These are phyloP conservation scores for Gamsiella multidivaricata DNA, from an alignment of 192 early-diverging fungal genomes.

Conservation along the genomic window DNA sequence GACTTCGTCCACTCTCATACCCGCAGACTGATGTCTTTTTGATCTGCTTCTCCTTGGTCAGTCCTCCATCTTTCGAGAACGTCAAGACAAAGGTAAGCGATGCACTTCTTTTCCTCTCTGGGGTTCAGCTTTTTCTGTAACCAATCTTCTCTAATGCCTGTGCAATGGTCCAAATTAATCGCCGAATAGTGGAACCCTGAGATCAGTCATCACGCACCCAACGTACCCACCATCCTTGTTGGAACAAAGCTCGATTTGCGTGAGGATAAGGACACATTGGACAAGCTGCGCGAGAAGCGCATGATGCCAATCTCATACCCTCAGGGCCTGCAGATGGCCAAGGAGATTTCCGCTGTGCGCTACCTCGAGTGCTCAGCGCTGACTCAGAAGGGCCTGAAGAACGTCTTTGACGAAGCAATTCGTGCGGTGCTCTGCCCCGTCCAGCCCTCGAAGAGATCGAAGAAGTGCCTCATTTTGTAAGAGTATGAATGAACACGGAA, in stretches of 20 bases:
- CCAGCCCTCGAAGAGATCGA: constrained; percentile 69
- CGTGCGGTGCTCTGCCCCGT: constrained; percentile 89
- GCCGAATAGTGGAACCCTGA: constrained; percentile 97
- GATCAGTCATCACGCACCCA: constrained; percentile 94
- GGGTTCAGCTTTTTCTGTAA: no score
- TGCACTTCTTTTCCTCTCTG: no score
- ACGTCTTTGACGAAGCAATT: constrained; percentile 98
- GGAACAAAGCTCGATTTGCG: constrained; percentile 98
- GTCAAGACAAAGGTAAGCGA: constrained; percentile 93
- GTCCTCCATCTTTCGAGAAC: constrained; percentile 97
- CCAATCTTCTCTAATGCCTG: no score
- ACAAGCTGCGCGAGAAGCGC: constrained; percentile 86
- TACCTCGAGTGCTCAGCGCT: constrained; percentile 98
- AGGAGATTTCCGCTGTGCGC: constrained; percentile 89
- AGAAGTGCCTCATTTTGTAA: constrained; percentile 85
- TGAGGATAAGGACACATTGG: constrained; percentile 90
- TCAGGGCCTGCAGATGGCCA: constrained; percentile 89
- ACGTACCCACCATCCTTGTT: constrained; percentile 91
- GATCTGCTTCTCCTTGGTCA: constrained; percentile 97
- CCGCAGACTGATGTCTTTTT: constrained; percentile 99
- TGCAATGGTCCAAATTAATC: no score
- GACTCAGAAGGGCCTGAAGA: constrained; percentile 97
- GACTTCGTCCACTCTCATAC: constrained; percentile 96
- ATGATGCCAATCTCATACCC: constrained; percentile 89
- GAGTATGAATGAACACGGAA: no score